Conservation (phyloP, 345 rosid species). For the Hypericum androsaemum region DNA sequence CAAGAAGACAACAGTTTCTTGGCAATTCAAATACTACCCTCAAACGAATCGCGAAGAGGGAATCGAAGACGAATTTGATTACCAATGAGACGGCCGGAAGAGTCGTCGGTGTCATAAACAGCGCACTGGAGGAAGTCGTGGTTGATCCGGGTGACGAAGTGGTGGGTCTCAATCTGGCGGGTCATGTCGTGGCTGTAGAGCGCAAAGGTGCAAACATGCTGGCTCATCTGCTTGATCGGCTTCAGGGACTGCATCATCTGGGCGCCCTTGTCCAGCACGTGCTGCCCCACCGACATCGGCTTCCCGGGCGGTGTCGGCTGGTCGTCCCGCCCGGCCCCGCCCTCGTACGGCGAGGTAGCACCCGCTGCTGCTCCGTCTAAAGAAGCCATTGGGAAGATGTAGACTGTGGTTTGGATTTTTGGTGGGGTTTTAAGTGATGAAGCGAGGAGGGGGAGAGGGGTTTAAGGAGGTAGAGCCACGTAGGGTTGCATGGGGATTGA, state of each 20-base stretch:
- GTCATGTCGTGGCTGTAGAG: slow-evolving; percentile 61
- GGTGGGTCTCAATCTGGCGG: slow-evolving; percentile 73
- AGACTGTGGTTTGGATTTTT: too few species aligned
- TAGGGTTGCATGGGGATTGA: too few species aligned
- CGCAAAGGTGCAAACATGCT: slow-evolving; percentile 68
- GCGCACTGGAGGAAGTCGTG: slow-evolving; percentile 83
- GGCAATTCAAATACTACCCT: too few species aligned
- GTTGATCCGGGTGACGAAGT: slow-evolving; percentile 47
- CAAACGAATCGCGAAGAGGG: too few species aligned
- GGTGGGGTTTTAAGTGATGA: too few species aligned
- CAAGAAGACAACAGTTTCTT: too few species aligned
- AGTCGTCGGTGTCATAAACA: slow-evolving; percentile 49
- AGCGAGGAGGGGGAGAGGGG: too few species aligned
- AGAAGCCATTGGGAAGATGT: slow-evolving; percentile 17
- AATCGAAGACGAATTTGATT: neutral
- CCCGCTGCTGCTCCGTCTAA: slow-evolving; percentile 28
- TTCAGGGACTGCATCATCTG: slow-evolving; percentile 59
- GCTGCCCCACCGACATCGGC: slow-evolving; percentile 39
- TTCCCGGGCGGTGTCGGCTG: slow-evolving; percentile 32
- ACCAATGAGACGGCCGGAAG: slow-evolving; percentile 60
- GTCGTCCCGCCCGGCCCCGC: slow-evolving; percentile 9
- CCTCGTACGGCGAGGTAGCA: slow-evolving; percentile 7
- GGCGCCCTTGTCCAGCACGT: slow-evolving; percentile 43
- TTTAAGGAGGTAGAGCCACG: too few species aligned
- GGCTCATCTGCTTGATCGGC: slow-evolving; percentile 53